phyloP scores from a whole-genome alignment of 305 asterid species.

The Petunia hybrid region DNA sequence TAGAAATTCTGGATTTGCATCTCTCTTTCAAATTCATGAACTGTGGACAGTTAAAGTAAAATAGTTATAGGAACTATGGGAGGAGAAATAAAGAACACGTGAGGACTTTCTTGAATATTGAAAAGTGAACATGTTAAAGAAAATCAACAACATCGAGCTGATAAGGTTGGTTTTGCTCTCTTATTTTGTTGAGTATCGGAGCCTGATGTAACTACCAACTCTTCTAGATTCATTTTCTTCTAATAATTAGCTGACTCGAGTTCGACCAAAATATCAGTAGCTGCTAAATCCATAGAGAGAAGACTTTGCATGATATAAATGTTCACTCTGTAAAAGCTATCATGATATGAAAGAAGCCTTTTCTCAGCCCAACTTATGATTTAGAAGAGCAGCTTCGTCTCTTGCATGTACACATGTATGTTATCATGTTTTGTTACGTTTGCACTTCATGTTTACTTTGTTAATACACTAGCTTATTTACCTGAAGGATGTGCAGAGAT shows the following conservation, averaged over 20 bases:
- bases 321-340: conserved; percentile 57
- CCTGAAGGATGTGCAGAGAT: no score
- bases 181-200: conserved; percentile 45
- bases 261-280: conserved; percentile 58
- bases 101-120: not conserved
- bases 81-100: not conserved
- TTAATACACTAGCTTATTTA: no score
- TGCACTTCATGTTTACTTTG: no score
- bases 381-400: conserved; percentile 34
- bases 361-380: conserved; percentile 72
- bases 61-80: not conserved
- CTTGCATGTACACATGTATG: no score
- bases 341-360: conserved; percentile 44
- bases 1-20: not conserved
- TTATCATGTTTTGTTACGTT: no score
- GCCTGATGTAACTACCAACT: conserved; percentile 44
- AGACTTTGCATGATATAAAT: conserved; percentile 64
- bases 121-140: not conserved
- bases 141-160: no score
- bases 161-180: no score
- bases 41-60: not conserved
- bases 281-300: conserved; percentile 59
- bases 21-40: not conserved
- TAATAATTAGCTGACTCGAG: conserved; percentile 31
- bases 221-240: conserved; percentile 44